These are phyloP conservation scores for Tolypocladium cylindrosporum DNA, from an alignment of 2,329 filamentous ascomycete genomes.

Conservation along the genomic window DNA sequence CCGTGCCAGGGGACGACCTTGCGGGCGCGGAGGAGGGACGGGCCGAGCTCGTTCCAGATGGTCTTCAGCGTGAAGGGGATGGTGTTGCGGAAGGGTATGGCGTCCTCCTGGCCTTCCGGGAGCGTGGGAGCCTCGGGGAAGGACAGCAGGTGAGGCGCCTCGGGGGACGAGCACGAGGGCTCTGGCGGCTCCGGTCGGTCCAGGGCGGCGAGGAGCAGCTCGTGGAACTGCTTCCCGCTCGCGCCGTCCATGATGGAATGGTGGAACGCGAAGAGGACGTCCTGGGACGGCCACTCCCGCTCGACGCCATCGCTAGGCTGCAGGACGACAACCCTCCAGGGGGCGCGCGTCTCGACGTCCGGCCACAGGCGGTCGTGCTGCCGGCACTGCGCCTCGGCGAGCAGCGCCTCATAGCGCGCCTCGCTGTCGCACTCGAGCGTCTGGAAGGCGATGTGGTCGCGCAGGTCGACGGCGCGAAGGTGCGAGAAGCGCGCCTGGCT, in stretches of 20 bases:
- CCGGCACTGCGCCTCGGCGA: conserved; percentile 24
- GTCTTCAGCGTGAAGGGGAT: conserved; percentile 27
- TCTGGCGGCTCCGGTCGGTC: conserved; percentile 10
- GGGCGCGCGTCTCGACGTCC: conserved; percentile 27
- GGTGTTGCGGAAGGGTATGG: conserved; percentile 29
- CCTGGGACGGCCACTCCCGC: conserved; percentile 14
- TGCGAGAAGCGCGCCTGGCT: conserved; percentile 32
- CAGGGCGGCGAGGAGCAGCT: conserved; percentile 32
- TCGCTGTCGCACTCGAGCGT: conserved; percentile 9
- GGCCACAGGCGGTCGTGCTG: conserved; percentile 31
- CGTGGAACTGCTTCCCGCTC: conserved; percentile 38
- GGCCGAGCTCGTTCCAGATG: conserved; percentile 30
- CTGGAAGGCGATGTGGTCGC: conserved; percentile 29
- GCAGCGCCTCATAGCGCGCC: conserved; percentile 17
- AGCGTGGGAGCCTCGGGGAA: conserved; percentile 21
- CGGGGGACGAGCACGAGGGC: conserved; percentile 1
- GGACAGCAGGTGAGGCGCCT: conserved; percentile 15
- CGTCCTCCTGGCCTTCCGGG: conserved; percentile 27
- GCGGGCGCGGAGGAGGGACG: conserved; percentile 23
- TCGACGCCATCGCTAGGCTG: conserved; percentile 7
- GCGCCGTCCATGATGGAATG: conserved; percentile 43
- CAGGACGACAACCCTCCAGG: conserved; percentile 37
- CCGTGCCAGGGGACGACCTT: conserved; percentile 28
- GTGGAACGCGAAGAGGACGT: conserved; percentile 39
- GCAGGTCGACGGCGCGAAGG: conserved; percentile 31